Evolutionary conservation across 2,329 filamentous ascomycete species (phyloP).

Genomic region (Fusarium sp.): DNA sequence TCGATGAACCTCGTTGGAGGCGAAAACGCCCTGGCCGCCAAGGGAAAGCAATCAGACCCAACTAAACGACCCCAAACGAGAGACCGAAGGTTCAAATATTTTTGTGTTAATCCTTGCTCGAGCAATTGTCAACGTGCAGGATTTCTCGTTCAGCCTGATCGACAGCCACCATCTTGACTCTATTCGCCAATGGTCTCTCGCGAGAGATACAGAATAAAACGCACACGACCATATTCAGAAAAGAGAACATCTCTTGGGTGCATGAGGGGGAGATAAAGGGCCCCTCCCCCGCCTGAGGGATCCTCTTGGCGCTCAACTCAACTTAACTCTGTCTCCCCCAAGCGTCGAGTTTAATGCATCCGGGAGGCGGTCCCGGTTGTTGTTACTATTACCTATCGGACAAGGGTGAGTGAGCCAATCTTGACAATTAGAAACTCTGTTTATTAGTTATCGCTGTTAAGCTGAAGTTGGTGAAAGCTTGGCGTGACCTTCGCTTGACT

Average conservation of each 20-base stretch:
- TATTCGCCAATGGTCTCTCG: neutral
- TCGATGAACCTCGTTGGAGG: constrained; percentile 3
- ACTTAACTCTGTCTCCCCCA: neutral
- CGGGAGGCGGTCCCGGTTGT: constrained; percentile 2
- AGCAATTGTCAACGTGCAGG: neutral
- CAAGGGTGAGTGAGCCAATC: constrained; percentile 7
- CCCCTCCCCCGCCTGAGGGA: constrained; percentile 16
- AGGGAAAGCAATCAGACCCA: constrained; percentile 6
- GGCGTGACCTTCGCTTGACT: neutral
- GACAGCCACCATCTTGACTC: neutral
- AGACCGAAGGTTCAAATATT: neutral
- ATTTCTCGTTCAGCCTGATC: neutral
- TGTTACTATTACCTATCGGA: neutral
- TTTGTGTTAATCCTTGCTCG: constrained; percentile 13
- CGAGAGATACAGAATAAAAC: neutral
- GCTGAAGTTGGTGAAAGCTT: neutral
- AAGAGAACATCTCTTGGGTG: neutral
- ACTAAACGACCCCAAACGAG: neutral
- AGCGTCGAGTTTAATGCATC: neutral
- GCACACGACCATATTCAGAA: constrained; percentile 32
- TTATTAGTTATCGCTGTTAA: constrained; percentile 1
- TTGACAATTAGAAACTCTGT: constrained; percentile 20
- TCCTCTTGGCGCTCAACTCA: constrained; percentile 23
- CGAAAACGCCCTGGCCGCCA: constrained; percentile 32
- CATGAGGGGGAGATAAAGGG: constrained; percentile 5